These are phyloP conservation scores for Malus orientalis DNA, from an alignment of 306 rosid genomes.

Conservation along the genomic window DNA sequence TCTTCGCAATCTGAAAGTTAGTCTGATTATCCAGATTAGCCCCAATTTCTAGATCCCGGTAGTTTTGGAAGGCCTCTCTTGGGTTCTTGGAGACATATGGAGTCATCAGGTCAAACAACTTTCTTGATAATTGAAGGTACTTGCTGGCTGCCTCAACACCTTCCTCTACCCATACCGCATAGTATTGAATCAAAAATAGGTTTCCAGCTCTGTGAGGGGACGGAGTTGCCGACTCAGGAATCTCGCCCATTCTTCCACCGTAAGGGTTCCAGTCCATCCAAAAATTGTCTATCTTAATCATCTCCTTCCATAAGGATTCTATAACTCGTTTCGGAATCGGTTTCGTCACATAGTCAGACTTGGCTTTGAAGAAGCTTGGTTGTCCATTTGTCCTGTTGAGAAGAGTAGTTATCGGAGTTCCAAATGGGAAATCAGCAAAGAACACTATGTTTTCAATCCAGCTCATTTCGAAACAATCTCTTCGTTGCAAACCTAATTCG, in stretches of 20 bases:
- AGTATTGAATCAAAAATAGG: slow-evolving; percentile 20
- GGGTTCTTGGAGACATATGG: slow-evolving; percentile 30
- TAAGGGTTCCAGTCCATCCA: slow-evolving; percentile 25
- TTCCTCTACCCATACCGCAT: slow-evolving; percentile 8
- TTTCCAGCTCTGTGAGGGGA: slow-evolving; percentile 28
- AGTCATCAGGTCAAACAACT: slow-evolving; percentile 14
- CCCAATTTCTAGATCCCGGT: slow-evolving; percentile 26
- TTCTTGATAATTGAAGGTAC: slow-evolving; percentile 2
- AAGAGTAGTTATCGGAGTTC: neutral
- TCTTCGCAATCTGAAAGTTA: slow-evolving; percentile 5
- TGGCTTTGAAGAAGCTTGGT: slow-evolving; percentile 8
- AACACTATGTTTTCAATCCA: slow-evolving; percentile 44
- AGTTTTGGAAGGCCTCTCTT: slow-evolving; percentile 24
- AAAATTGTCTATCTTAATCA: slow-evolving; percentile 7
- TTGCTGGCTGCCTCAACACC: neutral
- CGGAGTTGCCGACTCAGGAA: slow-evolving; percentile 17
- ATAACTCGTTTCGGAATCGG: slow-evolving; percentile 24
- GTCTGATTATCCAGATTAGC: neutral
- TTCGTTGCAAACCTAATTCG: slow-evolving; percentile 35
- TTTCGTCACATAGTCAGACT: slow-evolving; percentile 20
- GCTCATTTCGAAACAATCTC: slow-evolving; percentile 38
- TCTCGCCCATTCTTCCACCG: slow-evolving; percentile 26
- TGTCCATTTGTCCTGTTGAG: neutral
- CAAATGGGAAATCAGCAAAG: slow-evolving; percentile 3
- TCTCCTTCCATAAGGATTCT: slow-evolving; percentile 16